Evolutionary conservation across 2,329 filamentous ascomycete species (phyloP), one percentile per base, ranked within the genome.

Genomic region (Helminthosporium solani): DNA sequence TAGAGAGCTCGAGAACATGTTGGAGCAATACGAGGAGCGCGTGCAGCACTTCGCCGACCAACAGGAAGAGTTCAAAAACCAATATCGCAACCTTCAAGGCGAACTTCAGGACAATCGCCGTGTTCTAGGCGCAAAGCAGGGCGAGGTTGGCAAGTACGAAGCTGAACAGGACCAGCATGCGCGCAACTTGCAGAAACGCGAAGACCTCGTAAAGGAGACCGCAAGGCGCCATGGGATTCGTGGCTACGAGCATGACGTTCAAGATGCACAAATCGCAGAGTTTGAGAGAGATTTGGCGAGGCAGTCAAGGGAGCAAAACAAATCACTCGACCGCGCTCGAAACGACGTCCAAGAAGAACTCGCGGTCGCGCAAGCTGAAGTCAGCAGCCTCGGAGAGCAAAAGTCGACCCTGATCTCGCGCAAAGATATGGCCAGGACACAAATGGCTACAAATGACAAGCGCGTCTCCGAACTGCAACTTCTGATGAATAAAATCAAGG

Each of bases 91-190:
- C 19, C 75, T 95, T n/a, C 74, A 73, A 46, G 63, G 74, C 20
- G 70, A 74, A 21, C 73, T 84, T 2, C 72, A 80, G 45, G 60
- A 69, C 3, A 70, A 66, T 38, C 77, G 79, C 2, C 51, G 60
- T 14, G 53, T 61, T 7, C 62, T 75, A 11, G 74, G 72, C 40
- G 52, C 53, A n/a, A 78, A 79, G 54, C 74, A 79, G 49, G 75
- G 66, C 1, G 86, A 90, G 57, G 79, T 83, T 57, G 92, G 92
- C 34, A 88, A 86, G 56, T 84, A 86, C 57, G 83, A 94, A 68
- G 92, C 91, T 2, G 86, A 96, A 64, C 90, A 92, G 72, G 86
- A 88, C 51, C 88, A 87, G 59, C 89, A 94, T 64, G 89, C 96
- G 64, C 82, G 86, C 3, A 88, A 96, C 54, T 67, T 96, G 3